Evolutionary conservation across 106 monocot genomes (phyloP), one percentile per base, ranked within the genome.

Genomic region (Dendrobium nobile): DNA sequence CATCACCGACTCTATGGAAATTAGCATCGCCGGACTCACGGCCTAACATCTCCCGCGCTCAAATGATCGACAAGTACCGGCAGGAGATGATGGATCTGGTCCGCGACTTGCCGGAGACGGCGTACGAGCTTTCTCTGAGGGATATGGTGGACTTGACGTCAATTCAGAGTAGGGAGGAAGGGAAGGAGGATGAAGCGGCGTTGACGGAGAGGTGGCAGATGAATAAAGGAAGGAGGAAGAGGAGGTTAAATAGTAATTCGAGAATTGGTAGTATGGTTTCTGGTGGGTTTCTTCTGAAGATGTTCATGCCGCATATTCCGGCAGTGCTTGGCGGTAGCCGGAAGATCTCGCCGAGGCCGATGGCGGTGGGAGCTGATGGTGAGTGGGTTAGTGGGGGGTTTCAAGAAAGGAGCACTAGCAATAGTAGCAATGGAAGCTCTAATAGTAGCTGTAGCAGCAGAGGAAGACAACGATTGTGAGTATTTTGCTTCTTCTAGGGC

Each of bases 71-170:
- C 9, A 64, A 74, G 67, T 90, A 87, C 58, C 73, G 87, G 72
- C 77, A 85, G 80, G 87, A 90, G 85, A 83, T 90, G 90, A 74
- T 90, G 54, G 85, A 90, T 11, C 67, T 87, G 78, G 87, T 85
- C 7, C 77, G 83, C 9, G 87, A 55, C 47, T 37, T 87, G 78
- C 85, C 85, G 0, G 90, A 90, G 59, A 31, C 77, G 1, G 77
- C 59, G 0, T 89, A 84, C 40, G 89, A 89, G 84, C 83, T 90
- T 74, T 87, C 90, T 9, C 78, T 90, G 45, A 84, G 78, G 65
- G 90, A 90, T 58, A 81, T 90, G 22, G 90, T 87, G 8, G 87
- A 87, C 42, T 24, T 54, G 3, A 72, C 45, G 2, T 5, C 55
- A 73, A 19, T 11, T 3, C 16, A n/a, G 13, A 75, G 20, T 47